Base-by-base conservation (phyloP, 2,329 filamentous ascomycete genomes). In the Cytospora piceicola region DNA sequence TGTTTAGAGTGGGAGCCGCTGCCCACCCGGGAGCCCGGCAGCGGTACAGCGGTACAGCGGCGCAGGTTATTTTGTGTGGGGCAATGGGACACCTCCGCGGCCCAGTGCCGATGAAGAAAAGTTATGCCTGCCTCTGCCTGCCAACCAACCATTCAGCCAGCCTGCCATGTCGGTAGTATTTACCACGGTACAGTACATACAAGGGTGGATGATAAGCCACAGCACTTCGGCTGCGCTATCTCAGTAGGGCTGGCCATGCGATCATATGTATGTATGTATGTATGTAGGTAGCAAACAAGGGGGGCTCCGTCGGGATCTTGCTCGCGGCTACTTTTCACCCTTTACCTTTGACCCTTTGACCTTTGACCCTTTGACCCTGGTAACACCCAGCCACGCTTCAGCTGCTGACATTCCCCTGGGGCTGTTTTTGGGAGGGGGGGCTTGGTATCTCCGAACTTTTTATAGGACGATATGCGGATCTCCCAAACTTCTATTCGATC, bases 91-190 rank as follows among this genome's bases (percentile, higher is more conserved):
- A 42, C 30, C 9, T 36, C 60, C 52, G 24, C 60, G 27, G 60
- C 53, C 11, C 29, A 22, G 29, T 57, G 36, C 53, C 60, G 60
- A 49, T 49, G 39, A 63, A 56, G 52, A 63, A 36, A 57, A 9
- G 9, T 36, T 2, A 15, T 57, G 53, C 53, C 53, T 56, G 60
- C 4, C 34, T 3, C 6, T 4, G 14, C 42, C 20, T 42, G n/a
- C 15, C 12, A 24, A n/a, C n/a, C n/a, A n/a, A n/a, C n/a, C n/a
- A n/a, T n/a, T n/a, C n/a, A n/a, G n/a, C n/a, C n/a, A n/a, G n/a
- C n/a, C n/a, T n/a, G n/a, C n/a, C n/a, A n/a, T n/a, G n/a, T n/a
- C n/a, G n/a, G n/a, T n/a, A n/a, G n/a, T n/a, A n/a, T n/a, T n/a
- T n/a, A n/a, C n/a, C n/a, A n/a, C n/a, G 11, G 9, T 42, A 36